These are phyloP conservation scores for Trichoderma erinaceum DNA, from an alignment of 495 filamentous ascomycete species.

Conservation along the genomic window DNA sequence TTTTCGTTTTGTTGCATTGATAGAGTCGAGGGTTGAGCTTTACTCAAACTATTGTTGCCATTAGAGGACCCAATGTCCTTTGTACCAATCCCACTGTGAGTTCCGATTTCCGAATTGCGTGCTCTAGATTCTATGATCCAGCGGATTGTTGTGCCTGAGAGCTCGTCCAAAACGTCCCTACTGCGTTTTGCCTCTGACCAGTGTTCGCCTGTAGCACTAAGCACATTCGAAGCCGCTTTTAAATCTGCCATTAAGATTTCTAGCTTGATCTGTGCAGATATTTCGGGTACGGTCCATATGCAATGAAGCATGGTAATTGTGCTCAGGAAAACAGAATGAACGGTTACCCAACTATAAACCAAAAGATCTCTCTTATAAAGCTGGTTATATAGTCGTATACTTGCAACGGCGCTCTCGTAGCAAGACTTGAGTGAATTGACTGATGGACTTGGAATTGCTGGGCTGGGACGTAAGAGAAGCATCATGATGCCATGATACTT, in stretches of 20 bases:
- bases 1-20: background rate
- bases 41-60: background rate
- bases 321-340: background rate
- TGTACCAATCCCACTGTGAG: background rate
- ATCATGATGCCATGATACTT: background rate
- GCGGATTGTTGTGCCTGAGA: slow-evolving; percentile 35
- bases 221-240: slow-evolving; percentile 35
- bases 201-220: slow-evolving; percentile 44
- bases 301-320: background rate
- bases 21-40: background rate
- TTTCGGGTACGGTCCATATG: background rate
- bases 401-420: background rate
- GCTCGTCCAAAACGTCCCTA: slow-evolving; percentile 38
- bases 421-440: background rate
- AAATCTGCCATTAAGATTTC: slow-evolving; percentile 21
- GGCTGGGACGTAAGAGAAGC: background rate
- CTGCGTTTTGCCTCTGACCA: slow-evolving; percentile 41
- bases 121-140: slow-evolving; percentile 22
- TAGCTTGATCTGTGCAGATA: background rate
- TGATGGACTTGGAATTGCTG: background rate
- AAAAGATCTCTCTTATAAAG: background rate
- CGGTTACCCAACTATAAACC: background rate
- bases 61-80: background rate
- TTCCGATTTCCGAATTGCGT: background rate
- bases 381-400: background rate